Evolutionary conservation across 805 yeast genomes (phyloP).

Genomic region (Diddensiella caesifluorescens): DNA sequence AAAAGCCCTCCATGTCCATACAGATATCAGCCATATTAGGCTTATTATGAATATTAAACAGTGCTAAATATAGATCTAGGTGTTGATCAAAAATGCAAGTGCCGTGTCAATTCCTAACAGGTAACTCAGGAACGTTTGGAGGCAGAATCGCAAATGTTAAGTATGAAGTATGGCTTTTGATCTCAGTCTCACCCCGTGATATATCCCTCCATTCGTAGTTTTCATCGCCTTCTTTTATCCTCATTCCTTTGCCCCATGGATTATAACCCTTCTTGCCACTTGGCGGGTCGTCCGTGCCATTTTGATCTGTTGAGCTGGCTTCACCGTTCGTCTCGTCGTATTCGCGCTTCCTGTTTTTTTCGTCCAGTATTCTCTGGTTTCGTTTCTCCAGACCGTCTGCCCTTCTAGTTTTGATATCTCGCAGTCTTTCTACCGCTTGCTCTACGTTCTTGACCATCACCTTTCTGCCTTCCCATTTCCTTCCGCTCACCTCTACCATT

Average conservation of each 20-base stretch:
- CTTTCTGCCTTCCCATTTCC: constrained; percentile 83
- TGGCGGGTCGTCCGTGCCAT: constrained; percentile 7
- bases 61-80: too few relatives aligned
- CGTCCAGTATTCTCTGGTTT: constrained; percentile 21
- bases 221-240: constrained; percentile 83
- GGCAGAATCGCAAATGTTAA: constrained; percentile 74
- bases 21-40: too few relatives aligned
- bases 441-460: constrained; percentile 77
- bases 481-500: constrained; percentile 85
- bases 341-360: constrained; percentile 11
- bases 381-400: constrained; percentile 40
- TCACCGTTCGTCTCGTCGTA: constrained; percentile 5
- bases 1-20: too few relatives aligned
- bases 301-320: constrained; percentile 14
- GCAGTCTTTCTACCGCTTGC: constrained; percentile 73
- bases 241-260: constrained; percentile 87
- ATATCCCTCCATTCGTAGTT: constrained; percentile 76
- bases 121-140: too few relatives aligned
- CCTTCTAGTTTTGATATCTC: constrained; percentile 71
- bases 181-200: constrained; percentile 76
- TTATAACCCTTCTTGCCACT: constrained; percentile 48
- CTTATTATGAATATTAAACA: too few relatives aligned
- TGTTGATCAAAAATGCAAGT: too few relatives aligned
- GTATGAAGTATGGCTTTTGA: constrained; percentile 91
- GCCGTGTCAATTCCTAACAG: too few relatives aligned